Evolutionary conservation across 352 stramenopile genomes (phyloP).

Genomic region (Thalassiosira mediterranea): DNA sequence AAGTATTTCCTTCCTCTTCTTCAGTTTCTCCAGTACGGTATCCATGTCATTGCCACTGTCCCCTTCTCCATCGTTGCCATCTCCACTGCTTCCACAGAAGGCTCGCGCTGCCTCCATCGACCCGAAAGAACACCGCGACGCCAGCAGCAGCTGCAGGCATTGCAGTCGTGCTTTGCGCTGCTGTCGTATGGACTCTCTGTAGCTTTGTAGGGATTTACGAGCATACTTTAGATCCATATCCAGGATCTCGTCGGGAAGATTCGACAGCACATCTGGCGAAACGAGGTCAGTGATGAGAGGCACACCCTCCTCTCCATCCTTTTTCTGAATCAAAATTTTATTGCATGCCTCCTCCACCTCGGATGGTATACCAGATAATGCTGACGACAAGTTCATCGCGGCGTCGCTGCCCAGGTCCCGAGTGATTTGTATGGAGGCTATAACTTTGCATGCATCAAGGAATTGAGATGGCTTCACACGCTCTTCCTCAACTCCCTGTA

Average conservation of each 20-base stretch:
- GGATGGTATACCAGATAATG: constrained; percentile 52
- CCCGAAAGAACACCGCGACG: constrained; percentile 77
- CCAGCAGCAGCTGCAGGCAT: constrained; percentile 70
- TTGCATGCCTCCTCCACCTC: constrained; percentile 47
- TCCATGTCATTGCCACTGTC: constrained; percentile 33
- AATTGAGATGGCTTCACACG: constrained; percentile 66
- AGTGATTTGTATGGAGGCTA: constrained; percentile 80
- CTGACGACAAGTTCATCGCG: constrained; percentile 57
- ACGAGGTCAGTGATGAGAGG: constrained; percentile 18
- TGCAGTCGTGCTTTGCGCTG: constrained; percentile 62
- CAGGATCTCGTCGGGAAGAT: constrained; percentile 62
- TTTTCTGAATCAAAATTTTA: constrained; percentile 43
- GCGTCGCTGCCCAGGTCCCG: constrained; percentile 75
- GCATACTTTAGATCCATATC: constrained; percentile 74
- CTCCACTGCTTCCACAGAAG: constrained; percentile 35
- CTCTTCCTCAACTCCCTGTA: constrained; percentile 48
- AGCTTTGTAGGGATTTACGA: constrained; percentile 54
- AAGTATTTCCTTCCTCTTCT: constrained; percentile 65
- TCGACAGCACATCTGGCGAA: constrained; percentile 15
- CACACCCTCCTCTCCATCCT: constrained; percentile 12
- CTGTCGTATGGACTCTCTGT: constrained; percentile 60
- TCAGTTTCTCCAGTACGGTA: constrained; percentile 51
- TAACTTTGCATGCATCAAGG: constrained; percentile 65
- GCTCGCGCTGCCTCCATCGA: constrained; percentile 61
- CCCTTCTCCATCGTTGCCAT: constrained; percentile 4